These are phyloP conservation scores for Veloporphyrellus conicus DNA, from an alignment of 1,284 basidiomycete genomes.

Conservation along the genomic window DNA sequence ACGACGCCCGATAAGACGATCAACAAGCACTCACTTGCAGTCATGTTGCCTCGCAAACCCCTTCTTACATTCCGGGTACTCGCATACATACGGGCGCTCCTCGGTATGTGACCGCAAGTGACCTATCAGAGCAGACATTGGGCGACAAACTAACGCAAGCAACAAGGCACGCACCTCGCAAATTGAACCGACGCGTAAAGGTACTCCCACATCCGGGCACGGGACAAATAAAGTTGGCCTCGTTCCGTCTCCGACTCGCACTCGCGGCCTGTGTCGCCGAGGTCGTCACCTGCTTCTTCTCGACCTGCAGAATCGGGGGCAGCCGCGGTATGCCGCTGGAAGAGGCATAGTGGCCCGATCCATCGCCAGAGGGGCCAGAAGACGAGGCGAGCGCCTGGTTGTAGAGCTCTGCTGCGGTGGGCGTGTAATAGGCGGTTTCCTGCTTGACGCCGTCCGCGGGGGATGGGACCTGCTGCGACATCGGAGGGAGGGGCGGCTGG, in stretches of 20 bases:
- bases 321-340: conserved; percentile 58
- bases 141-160: conserved; percentile 4
- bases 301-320: conserved; percentile 79
- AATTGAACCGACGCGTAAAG: conserved; percentile 84
- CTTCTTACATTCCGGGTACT: conserved; percentile 90
- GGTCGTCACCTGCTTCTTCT: conserved; percentile 91
- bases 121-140: conserved; percentile 42
- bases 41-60: conserved; percentile 94
- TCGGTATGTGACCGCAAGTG: conserved; percentile 96
- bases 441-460: conserved; percentile 23
- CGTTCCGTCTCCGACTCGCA: conserved; percentile 82
- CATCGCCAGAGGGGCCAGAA: conserved; percentile 21
- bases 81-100: conserved; percentile 89
- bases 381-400: conserved; percentile 39
- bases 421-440: conserved; percentile 38
- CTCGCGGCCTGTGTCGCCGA: conserved; percentile 92
- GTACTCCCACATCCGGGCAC: conserved; percentile 94
- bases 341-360: conserved; percentile 49
- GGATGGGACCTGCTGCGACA: conserved; percentile 13
- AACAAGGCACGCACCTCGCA: conserved; percentile 54
- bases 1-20: conserved; percentile 8
- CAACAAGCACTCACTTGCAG: conserved; percentile 70
- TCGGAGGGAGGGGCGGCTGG: conserved; percentile 23
- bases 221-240: conserved; percentile 88
- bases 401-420: conserved; percentile 46